Evolutionary conservation across 257 asterid genomes (phyloP).

Genomic region (Solanum bukasovii): DNA sequence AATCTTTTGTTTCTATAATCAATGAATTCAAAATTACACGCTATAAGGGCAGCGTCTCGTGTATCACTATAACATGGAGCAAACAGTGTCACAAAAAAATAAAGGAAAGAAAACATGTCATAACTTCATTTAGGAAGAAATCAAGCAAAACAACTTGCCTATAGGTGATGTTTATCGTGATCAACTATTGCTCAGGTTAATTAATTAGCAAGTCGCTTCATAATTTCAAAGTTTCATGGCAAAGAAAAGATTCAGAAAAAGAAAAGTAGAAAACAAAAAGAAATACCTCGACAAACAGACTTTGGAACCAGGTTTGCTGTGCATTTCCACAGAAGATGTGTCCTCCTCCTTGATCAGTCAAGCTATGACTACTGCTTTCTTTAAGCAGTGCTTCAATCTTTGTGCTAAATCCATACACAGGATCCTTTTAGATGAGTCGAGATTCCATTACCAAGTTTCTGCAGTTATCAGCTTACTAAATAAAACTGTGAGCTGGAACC

Average conservation of each 20-base stretch:
- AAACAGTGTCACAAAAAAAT: not conserved
- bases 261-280: not conserved
- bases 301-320: not conserved
- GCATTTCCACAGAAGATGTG: not conserved
- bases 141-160: not conserved
- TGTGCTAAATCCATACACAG: too few relatives aligned
- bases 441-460: not conserved
- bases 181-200: not conserved
- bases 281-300: not conserved
- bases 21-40: too few relatives aligned
- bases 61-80: not conserved
- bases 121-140: not conserved
- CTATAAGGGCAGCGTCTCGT: too few relatives aligned
- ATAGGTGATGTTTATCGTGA: not conserved
- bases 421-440: not conserved
- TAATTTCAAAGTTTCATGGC: not conserved
- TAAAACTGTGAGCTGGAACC: slow-evolving; percentile 57
- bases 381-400: too few relatives aligned
- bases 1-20: too few relatives aligned
- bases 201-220: not conserved
- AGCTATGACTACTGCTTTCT: not conserved
- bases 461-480: not conserved
- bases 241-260: too few relatives aligned
- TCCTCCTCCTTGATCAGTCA: not conserved
- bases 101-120: not conserved